Evolutionary conservation across 2,329 filamentous ascomycete genomes (phyloP), one percentile per base, ranked within the genome.

Genomic region (Whalleya microplaca): DNA sequence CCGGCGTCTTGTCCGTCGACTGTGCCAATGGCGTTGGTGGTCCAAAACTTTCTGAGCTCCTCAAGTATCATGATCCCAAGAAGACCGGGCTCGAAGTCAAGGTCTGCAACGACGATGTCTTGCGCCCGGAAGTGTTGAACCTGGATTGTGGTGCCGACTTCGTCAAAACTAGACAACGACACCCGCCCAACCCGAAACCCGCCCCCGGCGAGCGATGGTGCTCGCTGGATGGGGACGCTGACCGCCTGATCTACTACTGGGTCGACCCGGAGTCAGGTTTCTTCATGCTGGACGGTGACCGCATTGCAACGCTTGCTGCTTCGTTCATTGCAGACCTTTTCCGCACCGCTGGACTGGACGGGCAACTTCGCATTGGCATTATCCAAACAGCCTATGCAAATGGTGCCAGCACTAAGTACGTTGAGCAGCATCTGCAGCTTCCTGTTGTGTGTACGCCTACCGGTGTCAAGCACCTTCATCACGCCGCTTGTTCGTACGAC

Each of bases 311-410:
- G 2, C 87, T 99, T 49, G 91, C 92, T 12, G 95, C 95, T 42
- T 91, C 90, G 1, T 99, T 97, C 79, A 92, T 99, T 62, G 91
- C 89, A 40, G 93, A 98, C 63, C 88, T 97, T 29, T 86, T 92
- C 49, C 86, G 87, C 54, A 89, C 87, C 58, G 91, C 92, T 53
- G 91, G 91, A 14, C 83, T 99, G 27, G 81, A 86, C 47, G 84
- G 90, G 23, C 88, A 93, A 61, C 82, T 98, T 64, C 92, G 90
- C 70, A 93, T 98, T 59, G 95, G 94, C 56, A 91, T 99, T 51
- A 90, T 99, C 12, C 95, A 99, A 77, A 99, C 95, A 1, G 95
- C 95, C 19, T 99, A 99, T 72, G 95, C 95, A 73, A 99, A 99
- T 74, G 95, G 95, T 48, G 90, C 94, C 21, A 94, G 91, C 71